phyloP scores from a whole-genome alignment of 108 stramenopile species.

The Discostella stelligeroides region DNA sequence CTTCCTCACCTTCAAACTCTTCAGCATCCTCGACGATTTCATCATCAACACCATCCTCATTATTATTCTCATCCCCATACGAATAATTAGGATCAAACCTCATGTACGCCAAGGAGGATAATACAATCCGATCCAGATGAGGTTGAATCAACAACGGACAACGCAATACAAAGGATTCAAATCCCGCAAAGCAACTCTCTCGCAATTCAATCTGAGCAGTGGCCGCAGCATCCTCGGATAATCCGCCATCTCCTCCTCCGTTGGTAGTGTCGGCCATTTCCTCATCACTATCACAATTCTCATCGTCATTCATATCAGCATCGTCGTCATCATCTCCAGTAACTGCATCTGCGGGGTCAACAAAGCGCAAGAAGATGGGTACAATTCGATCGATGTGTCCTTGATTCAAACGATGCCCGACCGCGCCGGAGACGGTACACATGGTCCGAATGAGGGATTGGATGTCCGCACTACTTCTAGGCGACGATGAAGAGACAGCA shows the following conservation, averaged over 20 bases:
- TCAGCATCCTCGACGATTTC: conserved; percentile 71
- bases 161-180: conserved; percentile 92
- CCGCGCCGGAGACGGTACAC: conserved; percentile 82
- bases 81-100: conserved; percentile 97
- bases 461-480: conserved; percentile 52
- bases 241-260: conserved; percentile 42
- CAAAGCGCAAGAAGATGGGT: conserved; percentile 92
- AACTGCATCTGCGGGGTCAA: conserved; percentile 82
- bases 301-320: conserved; percentile 73
- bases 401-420: conserved; percentile 84
- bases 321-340: conserved; percentile 85
- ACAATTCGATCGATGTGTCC: conserved; percentile 92
- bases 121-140: conserved; percentile 79
- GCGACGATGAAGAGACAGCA: conserved; percentile 12
- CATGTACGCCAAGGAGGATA: conserved; percentile 87
- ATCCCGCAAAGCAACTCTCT: conserved; percentile 96
- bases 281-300: conserved; percentile 59
- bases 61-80: conserved; percentile 91
- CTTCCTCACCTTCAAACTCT: conserved; percentile 67
- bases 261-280: conserved; percentile 48
- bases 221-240: conserved; percentile 50
- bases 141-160: conserved; percentile 94
- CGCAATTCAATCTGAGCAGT: conserved; percentile 89
- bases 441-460: conserved; percentile 89
- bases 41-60: conserved; percentile 54